phyloP scores from a whole-genome alignment of 2,329 filamentous ascomycete species.

The Hypoxylon sp. region DNA sequence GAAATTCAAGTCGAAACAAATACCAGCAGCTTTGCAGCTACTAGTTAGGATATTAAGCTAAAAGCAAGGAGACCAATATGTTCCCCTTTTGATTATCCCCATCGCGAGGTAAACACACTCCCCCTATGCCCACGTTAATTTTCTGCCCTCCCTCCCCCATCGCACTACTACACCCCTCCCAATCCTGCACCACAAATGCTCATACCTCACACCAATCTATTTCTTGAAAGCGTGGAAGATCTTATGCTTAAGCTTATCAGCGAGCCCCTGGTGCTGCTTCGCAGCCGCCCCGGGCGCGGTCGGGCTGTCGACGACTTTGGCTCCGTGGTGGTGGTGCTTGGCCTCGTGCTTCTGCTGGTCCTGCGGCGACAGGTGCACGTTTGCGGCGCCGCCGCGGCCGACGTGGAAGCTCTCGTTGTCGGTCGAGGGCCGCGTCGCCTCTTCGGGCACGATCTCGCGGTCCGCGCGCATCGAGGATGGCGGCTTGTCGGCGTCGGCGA shows the following conservation, averaged over 20 bases:
- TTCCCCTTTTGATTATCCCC: conserved; percentile 5
- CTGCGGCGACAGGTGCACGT: conserved; percentile 62
- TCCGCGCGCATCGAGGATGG: conserved; percentile 62
- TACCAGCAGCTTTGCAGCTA: conserved; percentile 24
- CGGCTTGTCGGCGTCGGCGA: conserved; percentile 63
- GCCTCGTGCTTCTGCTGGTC: conserved; percentile 38
- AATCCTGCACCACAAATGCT: neutral
- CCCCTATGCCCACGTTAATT: conserved; percentile 6
- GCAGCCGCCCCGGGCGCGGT: conserved; percentile 46
- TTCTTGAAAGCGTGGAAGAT: conserved; percentile 67
- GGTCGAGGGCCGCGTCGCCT: conserved; percentile 65
- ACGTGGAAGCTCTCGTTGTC: conserved; percentile 67
- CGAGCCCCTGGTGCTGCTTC: conserved; percentile 60
- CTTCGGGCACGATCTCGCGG: conserved; percentile 67
- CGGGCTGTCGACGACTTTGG: conserved; percentile 50
- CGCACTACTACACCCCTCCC: neutral
- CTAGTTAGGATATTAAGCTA: conserved; percentile 37
- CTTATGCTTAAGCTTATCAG: conserved; percentile 72
- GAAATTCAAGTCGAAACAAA: conserved; percentile 31
- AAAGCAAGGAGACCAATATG: conserved; percentile 7
- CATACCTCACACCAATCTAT: conserved; percentile 42
- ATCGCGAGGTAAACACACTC: conserved; percentile 12
- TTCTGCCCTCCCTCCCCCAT: neutral
- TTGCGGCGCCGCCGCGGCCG: conserved; percentile 73
- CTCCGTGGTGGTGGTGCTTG: conserved; percentile 33